Evolutionary conservation across 441 rosid genomes (phyloP), one percentile per base, ranked within the genome.

Genomic region (Brassica hybrid): DNA sequence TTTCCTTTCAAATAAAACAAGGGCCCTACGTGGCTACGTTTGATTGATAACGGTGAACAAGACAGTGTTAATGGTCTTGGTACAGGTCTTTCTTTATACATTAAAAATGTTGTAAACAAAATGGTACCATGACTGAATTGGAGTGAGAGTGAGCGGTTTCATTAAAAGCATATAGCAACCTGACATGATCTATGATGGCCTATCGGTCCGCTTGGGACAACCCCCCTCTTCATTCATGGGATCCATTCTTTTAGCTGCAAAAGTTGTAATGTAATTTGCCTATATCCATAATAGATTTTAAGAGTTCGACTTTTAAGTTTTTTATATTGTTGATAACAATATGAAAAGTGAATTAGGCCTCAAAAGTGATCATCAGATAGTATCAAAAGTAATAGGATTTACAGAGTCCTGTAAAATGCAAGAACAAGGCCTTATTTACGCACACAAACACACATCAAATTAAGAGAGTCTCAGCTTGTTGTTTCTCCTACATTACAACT

Each of bases 401-500:
- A 78, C 77, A 78, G 48, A 52, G 45, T 25, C 13, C 48, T 59
- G 69, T 66, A 66, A 65, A 77, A 45, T 19, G 30, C 4, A 6
- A 71, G 66, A 61, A 38, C 2, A 62, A 73, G 43, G 67, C 75
- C 74, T 79, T 73, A 73, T 68, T 68, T 68, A 79, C 82, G 54
- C 50, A 65, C 36, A 59, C 63, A 21, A 50, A 50, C 57, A 19
- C 73, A 54, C 8, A 60, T 54, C n/a, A 6, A 25, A 60, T 34
- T 1, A 5, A 60, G 59, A 77, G 38, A 1, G 14, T 17, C 13
- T 13, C 14, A 30, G 69, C 12, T 52, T 73, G 60, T 67, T 52
- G n/a, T n/a, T n/a, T n/a, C n/a, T 61, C 61, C 71, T 41, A 68
- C 71, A 62, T 74, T 48, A 75, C 76, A 74, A 10, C 66, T 83